These are phyloP conservation scores for Annulohypoxylon nitens DNA, from an alignment of 495 filamentous ascomycete species.

Conservation along the genomic window DNA sequence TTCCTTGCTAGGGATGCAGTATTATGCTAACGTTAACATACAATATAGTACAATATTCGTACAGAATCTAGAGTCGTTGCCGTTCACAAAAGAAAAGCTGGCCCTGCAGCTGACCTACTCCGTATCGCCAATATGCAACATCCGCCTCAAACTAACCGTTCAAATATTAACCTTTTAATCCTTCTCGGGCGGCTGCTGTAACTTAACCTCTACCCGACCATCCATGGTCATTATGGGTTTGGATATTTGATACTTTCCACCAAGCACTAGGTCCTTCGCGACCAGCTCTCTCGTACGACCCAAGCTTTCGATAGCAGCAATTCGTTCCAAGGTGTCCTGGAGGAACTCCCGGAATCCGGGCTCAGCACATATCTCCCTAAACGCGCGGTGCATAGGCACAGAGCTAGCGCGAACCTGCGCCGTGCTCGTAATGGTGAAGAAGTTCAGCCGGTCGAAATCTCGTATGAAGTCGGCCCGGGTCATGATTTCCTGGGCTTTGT, in stretches of 20 bases:
- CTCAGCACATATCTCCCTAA: constrained; percentile 79
- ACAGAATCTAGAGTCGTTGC: constrained; percentile 28
- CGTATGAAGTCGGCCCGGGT: constrained; percentile 95
- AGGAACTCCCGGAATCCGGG: constrained; percentile 84
- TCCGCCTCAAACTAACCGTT: neutral
- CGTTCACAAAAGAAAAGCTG: constrained; percentile 34
- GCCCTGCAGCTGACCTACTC: constrained; percentile 19
- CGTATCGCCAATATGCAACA: neutral
- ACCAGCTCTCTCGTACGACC: constrained; percentile 92
- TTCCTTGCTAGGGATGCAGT: neutral
- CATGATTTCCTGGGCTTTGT: constrained; percentile 90
- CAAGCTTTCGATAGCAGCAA: constrained; percentile 90
- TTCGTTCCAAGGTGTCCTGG: constrained; percentile 84
- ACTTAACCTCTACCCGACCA: constrained; percentile 44
- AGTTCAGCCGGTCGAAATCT: constrained; percentile 89
- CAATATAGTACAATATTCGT: constrained; percentile 25
- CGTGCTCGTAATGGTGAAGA: constrained; percentile 92
- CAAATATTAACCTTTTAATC: neutral
- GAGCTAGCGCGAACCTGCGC: constrained; percentile 93
- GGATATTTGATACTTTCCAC: constrained; percentile 81
- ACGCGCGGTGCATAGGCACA: constrained; percentile 95
- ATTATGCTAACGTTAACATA: constrained; percentile 12
- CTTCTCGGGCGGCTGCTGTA: constrained; percentile 35
- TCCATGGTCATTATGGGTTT: constrained; percentile 50
- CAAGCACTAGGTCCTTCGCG: constrained; percentile 80